Conservation (phyloP, 176 grass and related monocot species). For the Leersia perrieri region DNA sequence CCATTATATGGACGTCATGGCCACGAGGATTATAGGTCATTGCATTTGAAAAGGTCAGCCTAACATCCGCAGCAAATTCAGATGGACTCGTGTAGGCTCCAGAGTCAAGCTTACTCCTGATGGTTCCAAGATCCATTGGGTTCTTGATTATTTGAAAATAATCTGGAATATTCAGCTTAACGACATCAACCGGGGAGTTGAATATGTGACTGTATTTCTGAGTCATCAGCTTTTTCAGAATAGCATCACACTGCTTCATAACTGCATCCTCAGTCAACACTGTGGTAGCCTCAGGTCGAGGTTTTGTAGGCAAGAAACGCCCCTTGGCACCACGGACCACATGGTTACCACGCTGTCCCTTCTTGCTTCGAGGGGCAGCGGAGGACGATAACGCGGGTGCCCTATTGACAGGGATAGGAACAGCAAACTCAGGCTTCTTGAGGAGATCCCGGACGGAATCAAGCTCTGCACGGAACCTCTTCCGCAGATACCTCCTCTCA, state of each 20-base stretch:
- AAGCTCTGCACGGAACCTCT: slow-evolving; percentile 64
- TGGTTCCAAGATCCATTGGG: slow-evolving; percentile 88
- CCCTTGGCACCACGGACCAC: slow-evolving; percentile 55
- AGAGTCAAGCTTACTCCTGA: slow-evolving; percentile 57
- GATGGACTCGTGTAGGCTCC: slow-evolving; percentile 60
- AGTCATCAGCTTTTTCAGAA: slow-evolving; percentile 89
- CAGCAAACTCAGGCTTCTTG: slow-evolving; percentile 44
- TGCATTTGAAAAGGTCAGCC: slow-evolving; percentile 82
- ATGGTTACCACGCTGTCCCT: slow-evolving; percentile 27
- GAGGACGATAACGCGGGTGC: slow-evolving; percentile 53
- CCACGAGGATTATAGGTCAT: slow-evolving; percentile 80
- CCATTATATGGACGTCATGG: slow-evolving; percentile 84
- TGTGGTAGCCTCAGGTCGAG: slow-evolving; percentile 14
- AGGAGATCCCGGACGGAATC: slow-evolving; percentile 49
- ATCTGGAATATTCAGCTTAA: slow-evolving; percentile 88
- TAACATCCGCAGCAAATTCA: slow-evolving; percentile 85
- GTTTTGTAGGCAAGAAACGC: slow-evolving; percentile 45
- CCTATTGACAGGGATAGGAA: neutral
- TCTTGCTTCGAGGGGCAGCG: slow-evolving; percentile 38
- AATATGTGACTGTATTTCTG: slow-evolving; percentile 81
- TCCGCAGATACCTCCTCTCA: slow-evolving; percentile 55
- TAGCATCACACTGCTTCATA: slow-evolving; percentile 70
- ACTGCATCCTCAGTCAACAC: slow-evolving; percentile 29
- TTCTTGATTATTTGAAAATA: slow-evolving; percentile 80
- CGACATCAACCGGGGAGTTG: slow-evolving; percentile 68